Percentiles rank a stretch among this genome's conserved stretches.
Conservation (phyloP, 2,329 filamentous ascomycete species). For the Cytospora paraplurivora region DNA sequence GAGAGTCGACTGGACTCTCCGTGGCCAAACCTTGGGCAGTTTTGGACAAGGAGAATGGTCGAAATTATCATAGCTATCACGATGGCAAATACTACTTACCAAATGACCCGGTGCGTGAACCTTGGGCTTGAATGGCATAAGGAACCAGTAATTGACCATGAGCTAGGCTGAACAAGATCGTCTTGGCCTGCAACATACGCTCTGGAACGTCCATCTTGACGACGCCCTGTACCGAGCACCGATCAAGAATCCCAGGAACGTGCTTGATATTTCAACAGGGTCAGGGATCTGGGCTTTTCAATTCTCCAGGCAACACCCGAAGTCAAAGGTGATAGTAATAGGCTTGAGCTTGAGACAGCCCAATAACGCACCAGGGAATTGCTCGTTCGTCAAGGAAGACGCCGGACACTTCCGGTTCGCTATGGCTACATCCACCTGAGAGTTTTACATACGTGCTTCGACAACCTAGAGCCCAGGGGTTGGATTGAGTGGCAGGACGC, state of each 20-base stretch:
- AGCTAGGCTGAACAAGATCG: slow-evolving; percentile 16
- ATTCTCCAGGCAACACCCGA: slow-evolving; percentile 12
- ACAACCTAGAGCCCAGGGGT: slow-evolving; percentile 46
- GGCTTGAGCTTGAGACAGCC: slow-evolving; percentile 23
- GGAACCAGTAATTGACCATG: neutral
- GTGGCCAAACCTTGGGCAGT: slow-evolving; percentile 23
- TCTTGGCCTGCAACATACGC: slow-evolving; percentile 21
- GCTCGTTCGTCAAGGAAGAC: slow-evolving; percentile 23
- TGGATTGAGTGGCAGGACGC: slow-evolving; percentile 41
- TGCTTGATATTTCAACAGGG: slow-evolving; percentile 23
- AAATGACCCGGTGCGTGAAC: slow-evolving; percentile 12
- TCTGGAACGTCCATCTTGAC: slow-evolving; percentile 18
- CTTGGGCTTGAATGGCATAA: neutral
- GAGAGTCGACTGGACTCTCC: slow-evolving; percentile 21
- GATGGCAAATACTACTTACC: slow-evolving; percentile 19
- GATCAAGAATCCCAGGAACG: slow-evolving; percentile 9
- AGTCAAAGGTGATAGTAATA: slow-evolving; percentile 22
- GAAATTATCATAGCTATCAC: slow-evolving; percentile 27
- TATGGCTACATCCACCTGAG: slow-evolving; percentile 25
- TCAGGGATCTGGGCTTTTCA: slow-evolving; percentile 25
- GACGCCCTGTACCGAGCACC: slow-evolving; percentile 18
- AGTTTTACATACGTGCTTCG: slow-evolving; percentile 26
- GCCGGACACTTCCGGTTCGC: slow-evolving; percentile 11
- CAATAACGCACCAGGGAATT: slow-evolving; percentile 11
- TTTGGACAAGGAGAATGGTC: slow-evolving; percentile 23